These are phyloP conservation scores for Capsicum pubescens DNA, from an alignment of 257 asterid species.

Conservation along the genomic window DNA sequence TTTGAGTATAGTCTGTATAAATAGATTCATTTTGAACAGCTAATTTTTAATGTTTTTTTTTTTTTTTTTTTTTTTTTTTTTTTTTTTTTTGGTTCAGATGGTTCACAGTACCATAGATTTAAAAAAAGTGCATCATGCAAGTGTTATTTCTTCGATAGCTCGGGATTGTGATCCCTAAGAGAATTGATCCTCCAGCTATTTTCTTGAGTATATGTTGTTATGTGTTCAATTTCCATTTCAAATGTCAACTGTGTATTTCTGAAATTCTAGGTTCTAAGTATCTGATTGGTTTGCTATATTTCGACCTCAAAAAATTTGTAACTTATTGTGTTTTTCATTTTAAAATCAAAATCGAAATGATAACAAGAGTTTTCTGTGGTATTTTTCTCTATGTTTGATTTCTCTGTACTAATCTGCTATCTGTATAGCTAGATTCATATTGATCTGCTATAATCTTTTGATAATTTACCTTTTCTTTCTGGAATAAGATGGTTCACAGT, in stretches of 20 bases:
- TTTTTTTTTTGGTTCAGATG: constrained; percentile 43
- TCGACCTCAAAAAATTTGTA: not conserved
- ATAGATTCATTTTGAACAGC: not conserved
- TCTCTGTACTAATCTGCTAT: not conserved
- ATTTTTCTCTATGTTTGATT: not conserved
- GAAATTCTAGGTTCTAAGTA: too few species aligned
- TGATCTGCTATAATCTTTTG: not conserved
- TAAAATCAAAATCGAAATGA: not conserved
- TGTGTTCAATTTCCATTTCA: not conserved
- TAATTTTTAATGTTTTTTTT: not conserved
- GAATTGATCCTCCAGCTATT: not conserved
- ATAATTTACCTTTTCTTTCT: not conserved
- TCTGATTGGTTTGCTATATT: not conserved
- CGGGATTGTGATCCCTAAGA: constrained; percentile 55
- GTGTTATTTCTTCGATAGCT: constrained; percentile 81
- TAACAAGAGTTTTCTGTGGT: not conserved
- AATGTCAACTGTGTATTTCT: too few species aligned
- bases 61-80: not conserved
- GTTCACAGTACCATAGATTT: constrained; percentile 35
- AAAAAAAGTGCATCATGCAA: constrained; percentile 59
- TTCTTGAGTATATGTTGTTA: not conserved
- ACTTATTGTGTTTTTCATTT: not conserved
- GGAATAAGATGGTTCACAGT: constrained; percentile 65
- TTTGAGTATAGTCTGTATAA: not conserved
- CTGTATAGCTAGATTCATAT: not conserved